Percentiles rank a stretch among this genome's conserved stretches.
phyloP scores from a whole-genome alignment of 1,284 basidiomycete genomes.

The Rugosomyces carneus region DNA sequence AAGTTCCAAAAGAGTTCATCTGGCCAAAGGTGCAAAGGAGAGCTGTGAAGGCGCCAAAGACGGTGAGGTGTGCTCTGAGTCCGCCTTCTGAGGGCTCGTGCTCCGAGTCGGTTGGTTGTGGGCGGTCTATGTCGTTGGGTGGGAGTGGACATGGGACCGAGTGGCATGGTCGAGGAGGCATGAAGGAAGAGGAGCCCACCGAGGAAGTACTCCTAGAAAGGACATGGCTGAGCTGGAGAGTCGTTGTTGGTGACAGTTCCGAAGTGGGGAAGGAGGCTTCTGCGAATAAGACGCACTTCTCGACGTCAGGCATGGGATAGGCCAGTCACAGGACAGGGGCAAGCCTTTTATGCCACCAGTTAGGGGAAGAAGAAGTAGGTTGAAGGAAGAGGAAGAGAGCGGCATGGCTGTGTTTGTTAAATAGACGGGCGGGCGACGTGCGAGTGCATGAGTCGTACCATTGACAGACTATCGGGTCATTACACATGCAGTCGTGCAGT shows the following conservation, averaged over 20 bases:
- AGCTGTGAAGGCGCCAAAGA: conserved; percentile 41
- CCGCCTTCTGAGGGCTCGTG: conserved; percentile 26
- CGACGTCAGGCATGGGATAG: conserved; percentile 19
- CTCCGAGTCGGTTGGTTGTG: not conserved
- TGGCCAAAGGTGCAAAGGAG: conserved; percentile 46
- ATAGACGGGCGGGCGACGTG: not conserved
- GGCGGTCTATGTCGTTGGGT: not conserved
- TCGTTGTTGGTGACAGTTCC: not conserved
- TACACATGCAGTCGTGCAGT: not conserved
- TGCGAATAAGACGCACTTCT: conserved; percentile 13
- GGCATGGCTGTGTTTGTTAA: not conserved
- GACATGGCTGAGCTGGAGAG: not conserved
- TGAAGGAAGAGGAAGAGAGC: not conserved
- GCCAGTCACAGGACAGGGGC: not conserved
- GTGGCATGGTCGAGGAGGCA: not conserved
- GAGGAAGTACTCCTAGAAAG: not conserved
- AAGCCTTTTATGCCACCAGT: not conserved
- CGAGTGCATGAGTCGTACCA: not conserved
- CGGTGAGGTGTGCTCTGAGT: conserved; percentile 31
- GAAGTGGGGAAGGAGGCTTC: conserved; percentile 6
- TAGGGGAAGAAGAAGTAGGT: not conserved
- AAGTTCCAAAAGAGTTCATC: conserved; percentile 48
- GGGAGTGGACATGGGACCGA: not conserved
- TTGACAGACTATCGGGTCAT: not conserved
- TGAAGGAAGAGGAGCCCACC: not conserved